Base-by-base conservation (phyloP, 78 protist genomes). In the Dictyostelium capitatum region DNA sequence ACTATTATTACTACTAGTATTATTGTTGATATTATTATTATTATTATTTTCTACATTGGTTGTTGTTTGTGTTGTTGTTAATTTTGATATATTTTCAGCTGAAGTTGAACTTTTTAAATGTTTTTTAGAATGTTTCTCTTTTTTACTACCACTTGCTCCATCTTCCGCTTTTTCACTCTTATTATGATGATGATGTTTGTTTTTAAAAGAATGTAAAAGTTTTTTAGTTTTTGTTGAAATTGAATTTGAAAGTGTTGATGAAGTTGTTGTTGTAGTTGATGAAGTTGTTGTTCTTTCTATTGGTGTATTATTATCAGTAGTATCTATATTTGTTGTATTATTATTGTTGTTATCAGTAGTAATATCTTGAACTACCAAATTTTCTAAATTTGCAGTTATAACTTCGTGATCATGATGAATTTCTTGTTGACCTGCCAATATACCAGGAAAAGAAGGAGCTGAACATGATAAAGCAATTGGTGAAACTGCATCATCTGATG, bases 371-470 rank as follows among this genome's bases (percentile, higher is more conserved):
- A 37, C 43, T 37, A 37, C 43, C 43, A 37, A 1, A 37, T 37
- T 37, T 37, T 37, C 43, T 37, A 37, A 37, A 37, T 37, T 37
- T 37, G 43, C 43, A 37, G 43, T 37, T 37, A 37, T 37, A 37
- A 37, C 2, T 37, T 37, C 43, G 2, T 37, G 43, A 37, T 37
- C 43, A 37, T 37, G 43, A 37, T 37, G 43, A 37, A 37, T 2
- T 37, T 67, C 75, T 12, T 67, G 41, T 67, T 67, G 48, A 12
- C 56, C 15, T 12, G 75, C 12, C 30, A 67, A 67, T 30, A 75
- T 50, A 15, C 82, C 82, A 37, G 93, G 93, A 19, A 87, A 50
- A 6, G 93, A 87, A 46, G 93, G 93, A 20, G 93, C 83, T 17
- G 93, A 87, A 47, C 83, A 80, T 8, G 93, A 87, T 23, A 87